A percentile compares a stretch with the other conserved stretches of the same genome.
These are phyloP conservation scores for Aspergillus spinulosporus DNA, from an alignment of 2,329 filamentous ascomycete species.

Conservation along the genomic window DNA sequence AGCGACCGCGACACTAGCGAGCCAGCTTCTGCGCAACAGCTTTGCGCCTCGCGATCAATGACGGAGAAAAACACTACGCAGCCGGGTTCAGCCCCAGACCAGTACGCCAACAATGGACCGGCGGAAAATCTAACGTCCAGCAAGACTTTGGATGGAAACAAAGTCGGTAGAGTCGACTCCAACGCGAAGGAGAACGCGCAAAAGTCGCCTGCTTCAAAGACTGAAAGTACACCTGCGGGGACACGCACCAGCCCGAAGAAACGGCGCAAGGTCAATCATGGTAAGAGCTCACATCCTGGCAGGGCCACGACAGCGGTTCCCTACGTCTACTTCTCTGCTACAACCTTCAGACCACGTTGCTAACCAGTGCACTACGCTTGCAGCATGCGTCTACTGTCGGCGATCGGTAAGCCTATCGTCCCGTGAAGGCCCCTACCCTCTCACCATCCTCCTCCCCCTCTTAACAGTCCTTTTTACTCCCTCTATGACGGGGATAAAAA, in stretches of 20 bases:
- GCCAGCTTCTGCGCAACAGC: constrained; percentile 26
- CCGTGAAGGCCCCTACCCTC: background rate
- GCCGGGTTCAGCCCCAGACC: constrained; percentile 28
- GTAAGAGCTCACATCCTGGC: constrained; percentile 54
- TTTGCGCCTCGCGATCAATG: constrained; percentile 31
- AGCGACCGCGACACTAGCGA: constrained; percentile 19
- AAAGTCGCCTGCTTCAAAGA: constrained; percentile 32
- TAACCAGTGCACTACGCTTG: constrained; percentile 37
- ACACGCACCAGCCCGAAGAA: constrained; percentile 67
- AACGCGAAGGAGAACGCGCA: constrained; percentile 31
- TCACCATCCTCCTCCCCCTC: background rate
- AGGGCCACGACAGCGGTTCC: constrained; percentile 23
- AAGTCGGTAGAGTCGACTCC: constrained; percentile 28
- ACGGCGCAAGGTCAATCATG: constrained; percentile 85
- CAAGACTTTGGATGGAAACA: constrained; percentile 22
- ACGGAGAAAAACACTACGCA: constrained; percentile 31
- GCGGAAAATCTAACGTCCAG: constrained; percentile 25
- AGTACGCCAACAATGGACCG: constrained; percentile 31
- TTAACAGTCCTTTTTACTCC: background rate
- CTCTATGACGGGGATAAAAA: background rate
- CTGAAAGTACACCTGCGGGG: constrained; percentile 35
- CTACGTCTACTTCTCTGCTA: constrained; percentile 19
- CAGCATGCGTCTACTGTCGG: constrained; percentile 86
- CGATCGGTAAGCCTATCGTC: constrained; percentile 71
- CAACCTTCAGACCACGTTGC: constrained; percentile 23